Conservation (phyloP, 2,329 filamentous ascomycete genomes). For the Fusarium pilosicola region DNA sequence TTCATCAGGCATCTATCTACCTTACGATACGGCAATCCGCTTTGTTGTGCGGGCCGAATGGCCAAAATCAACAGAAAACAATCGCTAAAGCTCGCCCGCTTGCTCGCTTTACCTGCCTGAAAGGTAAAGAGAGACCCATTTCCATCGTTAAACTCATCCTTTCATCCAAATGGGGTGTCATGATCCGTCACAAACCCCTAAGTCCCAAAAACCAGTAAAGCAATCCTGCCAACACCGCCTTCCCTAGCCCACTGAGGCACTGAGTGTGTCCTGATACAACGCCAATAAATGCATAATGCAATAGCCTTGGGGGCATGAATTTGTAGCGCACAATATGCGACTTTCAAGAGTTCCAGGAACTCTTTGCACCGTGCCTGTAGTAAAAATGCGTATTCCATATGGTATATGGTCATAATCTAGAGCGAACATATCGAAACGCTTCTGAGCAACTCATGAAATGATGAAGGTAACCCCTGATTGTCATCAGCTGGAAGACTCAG, state of each 20-base stretch:
- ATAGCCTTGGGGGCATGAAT: slow-evolving; percentile 38
- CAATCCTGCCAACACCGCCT: slow-evolving; percentile 40
- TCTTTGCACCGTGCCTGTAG: neutral
- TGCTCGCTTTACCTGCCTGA: slow-evolving; percentile 16
- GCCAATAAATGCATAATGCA: slow-evolving; percentile 46
- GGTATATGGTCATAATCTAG: neutral
- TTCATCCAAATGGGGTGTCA: slow-evolving; percentile 30
- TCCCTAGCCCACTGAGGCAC: slow-evolving; percentile 36
- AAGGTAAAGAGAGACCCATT: slow-evolving; percentile 9
- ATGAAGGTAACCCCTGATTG: neutral
- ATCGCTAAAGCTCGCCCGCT: slow-evolving; percentile 29
- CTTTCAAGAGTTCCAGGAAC: slow-evolving; percentile 24
- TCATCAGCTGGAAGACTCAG: slow-evolving; percentile 43
- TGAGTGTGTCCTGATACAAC: slow-evolving; percentile 42
- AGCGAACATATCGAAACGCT: neutral
- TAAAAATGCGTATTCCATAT: slow-evolving; percentile 4
- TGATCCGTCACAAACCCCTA: slow-evolving; percentile 17
- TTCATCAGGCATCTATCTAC: slow-evolving; percentile 23
- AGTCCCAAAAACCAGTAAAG: slow-evolving; percentile 35
- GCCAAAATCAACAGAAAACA: slow-evolving; percentile 22
- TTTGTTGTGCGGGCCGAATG: slow-evolving; percentile 13
- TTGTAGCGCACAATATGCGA: slow-evolving; percentile 37
- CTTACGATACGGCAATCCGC: neutral
- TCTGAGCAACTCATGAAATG: neutral
- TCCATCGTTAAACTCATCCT: slow-evolving; percentile 27